phyloP scores from a whole-genome alignment of 106 monocot species.

The Allium cepa region DNA sequence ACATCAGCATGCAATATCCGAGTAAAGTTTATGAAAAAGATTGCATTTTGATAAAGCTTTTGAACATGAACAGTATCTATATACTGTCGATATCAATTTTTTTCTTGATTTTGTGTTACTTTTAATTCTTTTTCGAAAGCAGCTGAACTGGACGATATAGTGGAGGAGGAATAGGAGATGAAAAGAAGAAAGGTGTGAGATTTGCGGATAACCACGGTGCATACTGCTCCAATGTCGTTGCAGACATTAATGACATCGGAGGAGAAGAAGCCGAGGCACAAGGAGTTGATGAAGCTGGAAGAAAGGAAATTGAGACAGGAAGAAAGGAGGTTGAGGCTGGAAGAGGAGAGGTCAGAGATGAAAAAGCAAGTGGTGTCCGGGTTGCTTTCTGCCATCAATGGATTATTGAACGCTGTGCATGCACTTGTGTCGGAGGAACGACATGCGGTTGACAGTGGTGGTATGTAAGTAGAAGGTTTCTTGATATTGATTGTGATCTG shows the following conservation, averaged over 20 bases:
- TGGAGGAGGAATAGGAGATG: conserved; percentile 17
- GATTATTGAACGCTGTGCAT: conserved; percentile 64
- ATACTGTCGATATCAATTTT: not conserved
- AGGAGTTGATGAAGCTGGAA: conserved; percentile 62
- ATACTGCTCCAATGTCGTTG: conserved; percentile 53
- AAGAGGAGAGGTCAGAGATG: conserved; percentile 25
- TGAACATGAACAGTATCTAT: conserved; percentile 1
- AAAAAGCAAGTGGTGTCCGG: conserved; percentile 49
- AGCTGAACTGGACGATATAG: conserved; percentile 30
- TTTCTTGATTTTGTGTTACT: too few relatives aligned
- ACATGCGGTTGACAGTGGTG: not conserved
- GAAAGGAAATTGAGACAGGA: conserved; percentile 65
- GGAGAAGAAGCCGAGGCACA: conserved; percentile 74
- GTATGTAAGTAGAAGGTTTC: too few relatives aligned
- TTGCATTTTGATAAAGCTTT: conserved; percentile 2
- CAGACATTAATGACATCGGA: conserved; percentile 62
- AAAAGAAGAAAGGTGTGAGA: conserved; percentile 21
- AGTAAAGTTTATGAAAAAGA: not conserved
- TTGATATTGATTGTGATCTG: too few relatives aligned
- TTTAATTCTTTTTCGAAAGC: conserved; percentile 2
- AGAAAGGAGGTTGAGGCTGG: conserved; percentile 20
- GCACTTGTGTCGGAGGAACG: conserved; percentile 50
- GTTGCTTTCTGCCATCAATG: conserved; percentile 60
- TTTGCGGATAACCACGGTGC: conserved; percentile 51
- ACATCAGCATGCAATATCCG: not conserved